Conservation (phyloP, 208 protist genomes). For the Leishmania mexicana region DNA sequence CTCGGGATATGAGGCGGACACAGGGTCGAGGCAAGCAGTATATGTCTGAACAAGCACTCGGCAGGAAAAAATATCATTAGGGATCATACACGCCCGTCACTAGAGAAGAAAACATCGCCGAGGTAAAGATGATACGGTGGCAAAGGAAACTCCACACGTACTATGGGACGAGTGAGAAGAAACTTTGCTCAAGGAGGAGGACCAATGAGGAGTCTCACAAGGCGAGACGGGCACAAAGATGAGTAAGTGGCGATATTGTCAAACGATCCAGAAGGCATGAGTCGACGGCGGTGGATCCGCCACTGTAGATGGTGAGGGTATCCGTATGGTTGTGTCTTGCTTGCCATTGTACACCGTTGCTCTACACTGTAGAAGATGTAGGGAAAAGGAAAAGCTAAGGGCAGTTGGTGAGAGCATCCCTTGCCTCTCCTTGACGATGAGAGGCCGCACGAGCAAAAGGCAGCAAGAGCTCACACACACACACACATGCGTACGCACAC, state of each 20-base stretch:
- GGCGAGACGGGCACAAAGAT: neutral
- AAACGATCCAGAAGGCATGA: neutral
- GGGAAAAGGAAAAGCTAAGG: neutral
- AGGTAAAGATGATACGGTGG: neutral
- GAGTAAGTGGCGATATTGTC: neutral
- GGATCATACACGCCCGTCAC: neutral
- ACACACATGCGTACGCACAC: neutral
- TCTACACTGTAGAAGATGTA: neutral
- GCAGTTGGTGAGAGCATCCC: neutral
- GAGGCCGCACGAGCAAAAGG: neutral
- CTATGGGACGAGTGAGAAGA: neutral
- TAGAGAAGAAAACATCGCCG: neutral
- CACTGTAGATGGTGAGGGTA: neutral
- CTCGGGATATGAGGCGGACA: too few relatives aligned
- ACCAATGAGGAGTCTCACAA: neutral
- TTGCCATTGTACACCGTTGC: neutral
- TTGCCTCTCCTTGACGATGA: neutral
- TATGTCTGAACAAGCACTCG: neutral
- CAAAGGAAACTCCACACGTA: neutral
- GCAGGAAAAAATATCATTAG: neutral
- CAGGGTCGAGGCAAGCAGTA: neutral
- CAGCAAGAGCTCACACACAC: neutral
- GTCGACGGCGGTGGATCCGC: neutral
- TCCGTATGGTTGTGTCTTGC: neutral
- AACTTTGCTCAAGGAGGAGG: neutral